Evolutionary conservation across 768 basidiomycete species (phyloP).

Genomic region (Tricholoma sp.): DNA sequence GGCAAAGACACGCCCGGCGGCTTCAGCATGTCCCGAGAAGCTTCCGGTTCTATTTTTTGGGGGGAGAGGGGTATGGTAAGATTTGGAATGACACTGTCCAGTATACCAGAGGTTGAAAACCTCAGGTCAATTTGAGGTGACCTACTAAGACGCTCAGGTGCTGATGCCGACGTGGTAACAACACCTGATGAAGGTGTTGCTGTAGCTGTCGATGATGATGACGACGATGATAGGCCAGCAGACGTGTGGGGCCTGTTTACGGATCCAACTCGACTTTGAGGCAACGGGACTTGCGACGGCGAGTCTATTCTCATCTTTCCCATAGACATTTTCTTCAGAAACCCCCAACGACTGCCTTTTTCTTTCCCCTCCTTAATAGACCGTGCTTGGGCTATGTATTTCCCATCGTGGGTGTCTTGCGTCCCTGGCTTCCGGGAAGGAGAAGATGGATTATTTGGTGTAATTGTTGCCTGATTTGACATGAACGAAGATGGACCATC

Average conservation of each 20-base stretch:
- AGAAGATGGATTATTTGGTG: slow-evolving; percentile 7
- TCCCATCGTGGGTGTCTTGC: slow-evolving; percentile 17
- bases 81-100: slow-evolving; percentile 41
- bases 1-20: slow-evolving; percentile 20
- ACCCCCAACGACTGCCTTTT: slow-evolving; percentile 84
- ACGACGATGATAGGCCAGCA: slow-evolving; percentile 18
- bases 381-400: slow-evolving; percentile 17
- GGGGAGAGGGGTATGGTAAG: slow-evolving; percentile 26
- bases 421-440: slow-evolving; percentile 12
- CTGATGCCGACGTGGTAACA: slow-evolving; percentile 18
- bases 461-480: slow-evolving; percentile 15
- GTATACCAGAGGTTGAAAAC: slow-evolving; percentile 62
- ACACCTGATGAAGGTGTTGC: slow-evolving; percentile 17
- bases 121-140: slow-evolving; percentile 65
- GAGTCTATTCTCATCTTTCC: slow-evolving; percentile 77
- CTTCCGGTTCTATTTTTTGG: slow-evolving; percentile 20
- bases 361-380: slow-evolving; percentile 41
- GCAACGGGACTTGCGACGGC: slow-evolving; percentile 38
- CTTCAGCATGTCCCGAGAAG: slow-evolving; percentile 24
- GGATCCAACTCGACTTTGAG: slow-evolving; percentile 25
- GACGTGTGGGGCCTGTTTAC: slow-evolving; percentile 27
- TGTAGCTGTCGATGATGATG: slow-evolving; percentile 13
- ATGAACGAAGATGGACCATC: slow-evolving; percentile 9
- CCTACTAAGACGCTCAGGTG: slow-evolving; percentile 32
- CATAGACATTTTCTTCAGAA: slow-evolving; percentile 99